phyloP scores from a whole-genome alignment of 495 filamentous ascomycete genomes.

The Letharia columbiana region DNA sequence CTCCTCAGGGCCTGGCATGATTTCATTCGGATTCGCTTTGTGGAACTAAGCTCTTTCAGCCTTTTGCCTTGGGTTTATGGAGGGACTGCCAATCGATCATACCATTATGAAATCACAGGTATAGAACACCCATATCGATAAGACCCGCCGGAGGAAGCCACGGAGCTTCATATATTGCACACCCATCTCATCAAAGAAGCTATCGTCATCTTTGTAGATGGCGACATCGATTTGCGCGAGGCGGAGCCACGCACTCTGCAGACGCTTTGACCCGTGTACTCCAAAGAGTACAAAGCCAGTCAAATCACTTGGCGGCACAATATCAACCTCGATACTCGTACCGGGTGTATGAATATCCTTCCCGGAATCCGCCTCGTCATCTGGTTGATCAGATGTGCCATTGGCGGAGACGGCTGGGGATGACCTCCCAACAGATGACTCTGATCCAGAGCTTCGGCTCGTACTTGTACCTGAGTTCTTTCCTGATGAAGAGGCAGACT shows the following conservation, averaged over 20 bases:
- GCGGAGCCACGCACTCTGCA: not conserved
- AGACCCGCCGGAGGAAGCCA: not conserved
- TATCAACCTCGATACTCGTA: not conserved
- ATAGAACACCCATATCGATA: constrained; percentile 1
- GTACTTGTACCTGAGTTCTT: not conserved
- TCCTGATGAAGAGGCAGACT: not conserved
- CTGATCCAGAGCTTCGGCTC: not conserved
- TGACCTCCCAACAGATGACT: not conserved
- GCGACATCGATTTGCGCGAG: constrained; percentile 5
- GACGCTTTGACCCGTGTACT: constrained; percentile 4
- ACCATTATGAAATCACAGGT: constrained; percentile 5
- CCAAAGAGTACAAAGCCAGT: not conserved
- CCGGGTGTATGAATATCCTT: not conserved
- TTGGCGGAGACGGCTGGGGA: not conserved
- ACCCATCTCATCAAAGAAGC: constrained; percentile 1
- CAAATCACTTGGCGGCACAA: not conserved
- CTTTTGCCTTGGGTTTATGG: not conserved
- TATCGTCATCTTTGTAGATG: constrained; percentile 1
- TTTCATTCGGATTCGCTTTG: constrained; percentile 10
- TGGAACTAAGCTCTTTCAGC: not conserved
- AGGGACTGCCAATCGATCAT: not conserved
- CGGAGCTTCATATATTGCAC: not conserved
- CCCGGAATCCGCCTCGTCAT: not conserved
- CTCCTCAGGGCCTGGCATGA: not conserved
- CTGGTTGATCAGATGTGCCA: not conserved